phyloP scores from a whole-genome alignment of 2,329 filamentous ascomycete genomes.

The Biscogniauxia mediterranea region DNA sequence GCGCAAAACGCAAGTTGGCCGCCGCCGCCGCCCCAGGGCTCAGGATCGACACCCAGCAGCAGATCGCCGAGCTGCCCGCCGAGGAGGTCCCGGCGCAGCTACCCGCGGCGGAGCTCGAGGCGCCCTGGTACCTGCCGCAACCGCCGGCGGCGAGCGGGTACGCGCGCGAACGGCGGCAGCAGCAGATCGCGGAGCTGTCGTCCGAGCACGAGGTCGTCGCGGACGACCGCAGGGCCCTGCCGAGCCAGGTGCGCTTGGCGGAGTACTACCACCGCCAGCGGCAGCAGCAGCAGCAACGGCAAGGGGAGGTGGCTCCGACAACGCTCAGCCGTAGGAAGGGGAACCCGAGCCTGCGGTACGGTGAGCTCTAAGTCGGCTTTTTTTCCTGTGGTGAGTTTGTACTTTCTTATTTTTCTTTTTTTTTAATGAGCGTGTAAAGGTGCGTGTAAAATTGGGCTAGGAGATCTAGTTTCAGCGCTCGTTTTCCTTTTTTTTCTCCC shows the following conservation, averaged over 20 bases:
- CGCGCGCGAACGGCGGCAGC: slow-evolving; percentile 1
- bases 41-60: neutral
- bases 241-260: slow-evolving; percentile 11
- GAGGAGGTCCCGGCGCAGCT: neutral
- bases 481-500: too few relatives aligned
- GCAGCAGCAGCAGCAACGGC: neutral
- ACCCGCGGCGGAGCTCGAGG: neutral
- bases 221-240: slow-evolving; percentile 8
- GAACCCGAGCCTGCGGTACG: slow-evolving; percentile 5
- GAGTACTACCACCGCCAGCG: neutral
- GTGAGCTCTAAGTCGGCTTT: neutral
- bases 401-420: too few relatives aligned
- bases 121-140: neutral
- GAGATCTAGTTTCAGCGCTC: too few relatives aligned
- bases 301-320: neutral
- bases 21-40: neutral
- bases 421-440: too few relatives aligned
- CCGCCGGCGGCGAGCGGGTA: slow-evolving; percentile 17
- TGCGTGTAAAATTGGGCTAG: too few relatives aligned
- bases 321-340: slow-evolving; percentile 10
- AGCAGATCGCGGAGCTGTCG: too few relatives aligned
- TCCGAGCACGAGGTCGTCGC: neutral
- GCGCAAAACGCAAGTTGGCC: neutral
- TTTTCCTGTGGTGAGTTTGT: neutral
- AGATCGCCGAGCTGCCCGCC: neutral